These are phyloP conservation scores for Nicotiana knightiana DNA, from an alignment of 257 asterid genomes.

Conservation along the genomic window DNA sequence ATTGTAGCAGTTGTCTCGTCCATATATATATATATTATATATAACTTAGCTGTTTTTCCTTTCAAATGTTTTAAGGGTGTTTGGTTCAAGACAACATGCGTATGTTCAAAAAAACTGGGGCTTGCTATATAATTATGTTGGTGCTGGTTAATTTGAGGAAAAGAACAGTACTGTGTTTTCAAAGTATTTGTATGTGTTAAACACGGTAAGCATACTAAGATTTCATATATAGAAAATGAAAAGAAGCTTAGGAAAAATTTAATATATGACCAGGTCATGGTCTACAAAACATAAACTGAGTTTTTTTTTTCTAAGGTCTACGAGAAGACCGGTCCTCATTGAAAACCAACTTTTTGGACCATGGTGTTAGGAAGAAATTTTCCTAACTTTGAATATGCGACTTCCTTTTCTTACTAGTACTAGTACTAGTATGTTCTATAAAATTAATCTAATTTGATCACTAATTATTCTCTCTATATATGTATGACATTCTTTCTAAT, in stretches of 20 bases:
- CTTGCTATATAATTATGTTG: neutral
- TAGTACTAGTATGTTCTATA: neutral
- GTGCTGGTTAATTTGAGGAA: conserved; percentile 4
- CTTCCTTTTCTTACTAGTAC: neutral
- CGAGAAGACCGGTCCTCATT: conserved; percentile 57
- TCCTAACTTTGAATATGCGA: conserved; percentile 33
- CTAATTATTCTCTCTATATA: neutral
- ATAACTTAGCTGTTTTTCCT: neutral
- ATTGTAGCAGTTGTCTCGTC: conserved; percentile 43
- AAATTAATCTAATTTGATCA: neutral
- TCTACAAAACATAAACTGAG: neutral
- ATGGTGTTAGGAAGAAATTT: conserved; percentile 24
- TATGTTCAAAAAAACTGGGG: too few relatives aligned
- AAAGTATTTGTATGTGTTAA: conserved; percentile 42
- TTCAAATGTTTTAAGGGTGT: neutral
- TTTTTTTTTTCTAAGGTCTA: conserved; percentile 32
- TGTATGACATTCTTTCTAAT: neutral
- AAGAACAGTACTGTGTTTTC: conserved; percentile 18
- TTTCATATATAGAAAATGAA: neutral
- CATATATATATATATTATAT: conserved; percentile 16
- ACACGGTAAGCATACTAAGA: conserved; percentile 32
- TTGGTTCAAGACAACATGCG: neutral
- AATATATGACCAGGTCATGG: conserved; percentile 24
- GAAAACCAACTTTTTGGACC: conserved; percentile 38
- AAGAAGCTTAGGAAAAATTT: conserved; percentile 23